A percentile compares a stretch with the other conserved stretches of the same genome.
These are phyloP conservation scores for Xerocomus spinulosus DNA, from an alignment of 768 basidiomycete genomes.

Conservation along the genomic window DNA sequence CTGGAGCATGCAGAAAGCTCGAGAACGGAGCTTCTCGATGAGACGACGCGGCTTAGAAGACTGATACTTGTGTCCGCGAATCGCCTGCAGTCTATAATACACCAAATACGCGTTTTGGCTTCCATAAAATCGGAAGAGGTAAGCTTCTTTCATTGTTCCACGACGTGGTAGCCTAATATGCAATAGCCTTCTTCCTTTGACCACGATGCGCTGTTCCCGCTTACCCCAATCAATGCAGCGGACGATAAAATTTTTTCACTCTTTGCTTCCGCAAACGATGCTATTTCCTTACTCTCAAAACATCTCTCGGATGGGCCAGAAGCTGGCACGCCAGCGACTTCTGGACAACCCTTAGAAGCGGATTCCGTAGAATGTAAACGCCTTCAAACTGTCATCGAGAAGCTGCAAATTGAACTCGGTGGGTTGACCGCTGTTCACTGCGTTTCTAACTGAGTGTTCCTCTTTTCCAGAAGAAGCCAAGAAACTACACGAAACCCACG, in stretches of 20 bases:
- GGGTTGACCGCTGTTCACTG: constrained; percentile 13
- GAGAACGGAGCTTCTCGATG: constrained; percentile 54
- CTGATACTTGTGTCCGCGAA: constrained; percentile 61
- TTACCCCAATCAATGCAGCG: constrained; percentile 46
- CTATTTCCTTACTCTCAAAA: constrained; percentile 31
- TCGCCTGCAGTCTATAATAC: constrained; percentile 53
- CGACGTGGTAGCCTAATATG: constrained; percentile 7
- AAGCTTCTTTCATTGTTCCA: constrained; percentile 13
- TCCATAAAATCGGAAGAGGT: constrained; percentile 49
- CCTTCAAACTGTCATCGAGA: constrained; percentile 46
- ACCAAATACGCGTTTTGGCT: constrained; percentile 40
- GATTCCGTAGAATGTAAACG: constrained; percentile 43
- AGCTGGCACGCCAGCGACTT: constrained; percentile 8
- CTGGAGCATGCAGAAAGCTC: constrained; percentile 72
- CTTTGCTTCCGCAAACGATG: constrained; percentile 39
- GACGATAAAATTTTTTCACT: constrained; percentile 44
- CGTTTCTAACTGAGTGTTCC: constrained; percentile 1
- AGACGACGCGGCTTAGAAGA: constrained; percentile 58
- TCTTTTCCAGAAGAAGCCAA: constrained; percentile 41
- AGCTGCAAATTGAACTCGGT: constrained; percentile 59
- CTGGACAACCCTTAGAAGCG: constrained; percentile 18
- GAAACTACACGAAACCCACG: constrained; percentile 40
- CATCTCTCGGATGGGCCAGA: constrained; percentile 14
- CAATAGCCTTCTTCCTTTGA: constrained; percentile 44
- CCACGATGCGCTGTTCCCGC: constrained; percentile 47